Base-by-base conservation (phyloP, 2,329 filamentous ascomycete genomes). In the Myotisia sp. region DNA sequence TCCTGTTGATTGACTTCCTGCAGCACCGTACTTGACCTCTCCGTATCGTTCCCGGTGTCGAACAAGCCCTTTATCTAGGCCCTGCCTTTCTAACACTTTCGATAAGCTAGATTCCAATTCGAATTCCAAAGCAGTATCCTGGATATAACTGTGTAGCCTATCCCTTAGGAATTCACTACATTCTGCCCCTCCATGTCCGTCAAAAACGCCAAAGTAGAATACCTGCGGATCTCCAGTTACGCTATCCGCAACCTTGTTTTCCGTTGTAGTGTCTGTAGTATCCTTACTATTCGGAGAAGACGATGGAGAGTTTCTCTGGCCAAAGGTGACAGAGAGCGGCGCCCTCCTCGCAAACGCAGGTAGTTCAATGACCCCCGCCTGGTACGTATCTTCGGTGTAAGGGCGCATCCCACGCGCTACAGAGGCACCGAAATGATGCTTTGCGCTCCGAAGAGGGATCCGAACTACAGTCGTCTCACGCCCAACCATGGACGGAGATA, bases 121-220 rank as follows among this genome's bases (percentile, higher is more conserved):
- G 50, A 95, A 92, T 12, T 76, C 67, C 37, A 66, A 64, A 0
- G 83, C 81, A 0, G 84, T 74, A 44, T 83, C 70, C 56, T 98
- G 87, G 22, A 98, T 76, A 53, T 94, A 95, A 6, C 73, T 72
- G 54, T 94, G 90, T 40, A 98, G 62, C 50, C 80, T 74, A 40
- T 94, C 82, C 38, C 76, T 70, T 44, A 95, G 58, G 47, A 93
- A 95, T 12, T 79, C 76, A 39, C 84, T 85, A 56, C 90, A 95
- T 54, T 93, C 81, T 13, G 65, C 71, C 13, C 90, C 90, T 6
- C 90, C 90, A 60, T 98, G 90, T 2, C 90, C 90, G 56, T 98
- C 90, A 50, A 95, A 98, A 1, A 95, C 76, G 1, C 74, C 86
- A 66, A 94, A 98, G 57, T 95, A 98, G 58, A 98, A 98, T 21